These are phyloP conservation scores for Kappamyces sp. DNA, from an alignment of 192 early-diverging fungal species.

Conservation along the genomic window DNA sequence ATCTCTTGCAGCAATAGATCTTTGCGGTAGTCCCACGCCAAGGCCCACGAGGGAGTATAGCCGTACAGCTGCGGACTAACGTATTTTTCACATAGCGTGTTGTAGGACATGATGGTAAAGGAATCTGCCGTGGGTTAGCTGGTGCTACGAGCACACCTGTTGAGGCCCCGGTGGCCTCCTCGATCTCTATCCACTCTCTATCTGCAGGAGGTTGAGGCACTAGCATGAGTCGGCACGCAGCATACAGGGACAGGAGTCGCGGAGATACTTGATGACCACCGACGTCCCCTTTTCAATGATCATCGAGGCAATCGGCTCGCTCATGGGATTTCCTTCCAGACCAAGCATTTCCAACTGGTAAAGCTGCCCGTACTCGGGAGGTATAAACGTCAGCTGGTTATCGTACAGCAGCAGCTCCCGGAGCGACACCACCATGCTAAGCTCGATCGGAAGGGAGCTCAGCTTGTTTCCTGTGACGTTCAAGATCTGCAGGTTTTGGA, in stretches of 20 bases:
- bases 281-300: conserved; percentile 83
- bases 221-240: conserved; percentile 24
- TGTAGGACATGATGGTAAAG: conserved; percentile 88
- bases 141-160: background rate
- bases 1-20: conserved; percentile 85
- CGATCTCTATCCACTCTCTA: conserved; percentile 84
- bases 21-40: conserved; percentile 89
- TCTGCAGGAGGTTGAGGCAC: conserved; percentile 73
- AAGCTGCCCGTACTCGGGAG: conserved; percentile 81
- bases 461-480: conserved; percentile 90
- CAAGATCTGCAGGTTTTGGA: conserved; percentile 64
- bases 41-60: conserved; percentile 93
- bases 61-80: conserved; percentile 82
- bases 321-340: conserved; percentile 91
- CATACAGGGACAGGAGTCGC: conserved; percentile 80
- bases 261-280: conserved; percentile 75
- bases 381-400: conserved; percentile 78
- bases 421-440: conserved; percentile 76
- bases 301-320: conserved; percentile 69
- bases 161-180: conserved; percentile 45
- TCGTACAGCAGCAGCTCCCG: conserved; percentile 86
- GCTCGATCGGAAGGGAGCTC: conserved; percentile 72
- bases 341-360: conserved; percentile 87
- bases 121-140: conserved; percentile 50
- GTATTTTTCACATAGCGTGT: conserved; percentile 85